These are phyloP conservation scores for Triangularia setosa DNA, from an alignment of 2,329 filamentous ascomycete species.

Conservation along the genomic window DNA sequence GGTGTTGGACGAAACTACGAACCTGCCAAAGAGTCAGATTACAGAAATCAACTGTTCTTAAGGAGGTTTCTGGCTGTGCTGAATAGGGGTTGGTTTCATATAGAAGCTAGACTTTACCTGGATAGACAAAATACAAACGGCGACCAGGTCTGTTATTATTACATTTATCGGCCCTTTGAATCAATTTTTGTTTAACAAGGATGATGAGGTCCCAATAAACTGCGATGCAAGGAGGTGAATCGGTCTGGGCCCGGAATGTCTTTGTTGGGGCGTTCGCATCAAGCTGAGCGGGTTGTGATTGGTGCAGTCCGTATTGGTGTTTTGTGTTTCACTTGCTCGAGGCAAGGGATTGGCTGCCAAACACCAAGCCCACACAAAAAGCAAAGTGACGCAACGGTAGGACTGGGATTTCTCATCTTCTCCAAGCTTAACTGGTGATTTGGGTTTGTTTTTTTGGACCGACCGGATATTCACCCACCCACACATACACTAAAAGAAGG, in stretches of 20 bases:
- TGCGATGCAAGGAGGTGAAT: neutral
- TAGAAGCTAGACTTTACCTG: neutral
- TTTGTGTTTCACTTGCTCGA: neutral
- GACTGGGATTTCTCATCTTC: no score
- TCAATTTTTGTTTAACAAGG: neutral
- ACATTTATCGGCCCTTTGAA: no score
- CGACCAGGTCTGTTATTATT: no score
- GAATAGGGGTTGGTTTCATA: neutral
- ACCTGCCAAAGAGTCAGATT: conserved; percentile 30
- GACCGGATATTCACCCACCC: neutral
- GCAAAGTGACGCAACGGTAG: no score
- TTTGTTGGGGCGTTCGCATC: neutral
- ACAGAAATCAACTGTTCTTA: conserved; percentile 22
- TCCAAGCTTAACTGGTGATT: neutral
- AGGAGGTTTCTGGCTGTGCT: neutral
- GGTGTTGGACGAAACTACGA: conserved; percentile 30
- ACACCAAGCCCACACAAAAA: neutral
- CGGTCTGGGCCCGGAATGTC: no score
- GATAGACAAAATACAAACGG: no score
- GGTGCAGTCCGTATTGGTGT: neutral
- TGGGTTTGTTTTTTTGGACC: neutral
- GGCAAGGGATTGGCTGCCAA: neutral
- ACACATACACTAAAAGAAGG: neutral
- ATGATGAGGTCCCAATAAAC: neutral
- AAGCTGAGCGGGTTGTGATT: neutral